These are phyloP conservation scores for Biancaea sappan DNA, from an alignment of 306 rosid genomes.

Conservation along the genomic window DNA sequence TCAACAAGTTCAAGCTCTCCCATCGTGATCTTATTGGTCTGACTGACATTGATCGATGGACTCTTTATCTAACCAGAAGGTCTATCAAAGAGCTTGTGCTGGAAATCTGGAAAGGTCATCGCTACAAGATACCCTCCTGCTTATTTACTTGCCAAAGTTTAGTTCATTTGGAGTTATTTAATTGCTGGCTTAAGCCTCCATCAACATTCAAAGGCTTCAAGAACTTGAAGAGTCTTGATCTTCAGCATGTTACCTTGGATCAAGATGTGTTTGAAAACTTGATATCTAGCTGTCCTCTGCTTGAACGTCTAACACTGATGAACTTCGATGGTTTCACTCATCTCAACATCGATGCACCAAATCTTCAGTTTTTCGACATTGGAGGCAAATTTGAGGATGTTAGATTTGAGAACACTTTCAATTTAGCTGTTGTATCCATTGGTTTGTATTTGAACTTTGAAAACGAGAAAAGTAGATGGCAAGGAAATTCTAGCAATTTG, in stretches of 20 bases:
- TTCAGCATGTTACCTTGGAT: slow-evolving; percentile 64
- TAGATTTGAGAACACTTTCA: slow-evolving; percentile 49
- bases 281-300: slow-evolving; percentile 55
- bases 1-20: slow-evolving; percentile 59
- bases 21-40: slow-evolving; percentile 50
- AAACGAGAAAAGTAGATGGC: slow-evolving; percentile 31
- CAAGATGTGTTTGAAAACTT: slow-evolving; percentile 56
- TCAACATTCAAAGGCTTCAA: slow-evolving; percentile 53
- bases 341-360: slow-evolving; percentile 57
- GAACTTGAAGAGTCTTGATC: slow-evolving; percentile 68
- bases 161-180: slow-evolving; percentile 53
- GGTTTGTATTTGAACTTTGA: slow-evolving; percentile 42
- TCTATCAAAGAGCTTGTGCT: slow-evolving; percentile 57
- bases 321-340: slow-evolving; percentile 58
- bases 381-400: slow-evolving; percentile 62
- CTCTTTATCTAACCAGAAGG: slow-evolving; percentile 51
- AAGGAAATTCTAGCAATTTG: slow-evolving; percentile 46
- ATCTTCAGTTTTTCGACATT: slow-evolving; percentile 57
- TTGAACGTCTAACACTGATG: slow-evolving; percentile 59
- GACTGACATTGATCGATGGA: slow-evolving; percentile 59
- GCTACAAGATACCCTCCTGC: slow-evolving; percentile 54
- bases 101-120: slow-evolving; percentile 63
- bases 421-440: slow-evolving; percentile 59
- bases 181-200: slow-evolving; percentile 63
- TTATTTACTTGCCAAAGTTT: slow-evolving; percentile 55